Percentiles rank a stretch among this genome's conserved stretches.
Evolutionary conservation across 2,329 filamentous ascomycete genomes (phyloP).

Genomic region (Teratosphaeria epicoccoides): DNA sequence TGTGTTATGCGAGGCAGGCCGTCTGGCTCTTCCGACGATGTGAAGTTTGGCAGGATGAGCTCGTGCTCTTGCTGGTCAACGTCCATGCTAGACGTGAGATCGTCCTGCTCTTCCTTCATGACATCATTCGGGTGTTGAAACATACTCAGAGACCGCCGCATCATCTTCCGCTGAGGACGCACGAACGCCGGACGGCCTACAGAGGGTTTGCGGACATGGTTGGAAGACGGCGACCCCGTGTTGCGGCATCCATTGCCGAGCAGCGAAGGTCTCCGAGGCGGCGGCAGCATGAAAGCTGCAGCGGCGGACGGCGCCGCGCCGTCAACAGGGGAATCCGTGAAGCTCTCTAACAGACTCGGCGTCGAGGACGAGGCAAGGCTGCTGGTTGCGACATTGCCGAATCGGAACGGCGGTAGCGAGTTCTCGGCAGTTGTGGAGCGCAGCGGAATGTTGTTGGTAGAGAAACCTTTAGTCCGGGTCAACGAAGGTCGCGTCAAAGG

Average conservation of each 20-base stretch:
- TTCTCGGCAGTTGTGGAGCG: constrained; percentile 50
- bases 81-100: constrained; percentile 67
- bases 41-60: constrained; percentile 73
- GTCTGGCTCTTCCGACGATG: constrained; percentile 68
- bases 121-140: constrained; percentile 86
- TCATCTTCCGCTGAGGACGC: constrained; percentile 72
- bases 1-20: constrained; percentile 78
- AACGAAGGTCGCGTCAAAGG: constrained; percentile 59
- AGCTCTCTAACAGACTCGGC: constrained; percentile 68
- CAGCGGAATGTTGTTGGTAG: constrained; percentile 53
- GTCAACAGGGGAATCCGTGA: constrained; percentile 66
- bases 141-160: constrained; percentile 91
- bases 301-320: constrained; percentile 51
- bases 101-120: constrained; percentile 65
- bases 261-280: constrained; percentile 55
- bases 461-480: constrained; percentile 58
- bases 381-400: constrained; percentile 44
- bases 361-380: constrained; percentile 39
- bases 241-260: constrained; percentile 46
- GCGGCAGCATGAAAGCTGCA: constrained; percentile 42
- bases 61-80: constrained; percentile 62
- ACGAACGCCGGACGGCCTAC: constrained; percentile 51
- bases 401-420: constrained; percentile 64
- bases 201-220: constrained; percentile 57
- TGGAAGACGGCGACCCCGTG: constrained; percentile 64